phyloP scores from a whole-genome alignment of 495 filamentous ascomycete genomes.

The Hypoxylon fragiforme region DNA sequence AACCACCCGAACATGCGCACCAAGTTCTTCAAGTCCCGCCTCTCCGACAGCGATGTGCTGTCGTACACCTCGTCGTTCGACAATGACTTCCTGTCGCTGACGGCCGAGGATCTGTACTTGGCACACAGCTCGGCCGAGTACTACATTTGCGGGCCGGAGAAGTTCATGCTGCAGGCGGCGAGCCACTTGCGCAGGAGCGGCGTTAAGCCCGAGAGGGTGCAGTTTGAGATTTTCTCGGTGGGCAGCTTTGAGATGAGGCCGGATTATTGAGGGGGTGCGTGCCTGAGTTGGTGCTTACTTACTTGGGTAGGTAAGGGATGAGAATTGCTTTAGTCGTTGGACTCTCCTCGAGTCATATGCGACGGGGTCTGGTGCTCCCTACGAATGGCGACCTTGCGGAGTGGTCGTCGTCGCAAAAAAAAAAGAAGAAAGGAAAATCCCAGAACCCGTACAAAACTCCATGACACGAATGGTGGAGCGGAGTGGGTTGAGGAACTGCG shows the following conservation, averaged over 20 bases:
- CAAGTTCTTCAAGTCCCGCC: constrained; percentile 47
- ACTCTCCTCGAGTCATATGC: not conserved
- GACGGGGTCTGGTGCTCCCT: not conserved
- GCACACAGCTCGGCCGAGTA: constrained; percentile 58
- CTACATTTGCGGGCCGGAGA: constrained; percentile 65
- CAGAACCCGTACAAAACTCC: no score
- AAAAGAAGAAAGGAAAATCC: no score
- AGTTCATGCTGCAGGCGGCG: constrained; percentile 60
- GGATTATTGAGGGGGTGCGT: constrained; percentile 4
- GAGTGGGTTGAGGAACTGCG: no score
- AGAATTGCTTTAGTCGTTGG: no score
- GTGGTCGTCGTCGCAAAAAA: no score
- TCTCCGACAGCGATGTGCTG: constrained; percentile 51
- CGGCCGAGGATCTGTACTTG: constrained; percentile 55
- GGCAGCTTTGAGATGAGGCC: constrained; percentile 44
- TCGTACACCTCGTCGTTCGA: constrained; percentile 49
- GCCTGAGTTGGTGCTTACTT: no score
- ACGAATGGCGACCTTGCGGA: no score
- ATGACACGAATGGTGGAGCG: no score
- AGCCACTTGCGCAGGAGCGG: constrained; percentile 47
- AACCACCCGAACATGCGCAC: constrained; percentile 45
- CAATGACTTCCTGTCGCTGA: constrained; percentile 58
- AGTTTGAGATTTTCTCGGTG: constrained; percentile 65
- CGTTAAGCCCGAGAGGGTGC: constrained; percentile 52
- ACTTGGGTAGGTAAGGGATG: no score